Conservation (phyloP, 2,329 filamentous ascomycete genomes). For the Ceratocystis cubensis region DNA sequence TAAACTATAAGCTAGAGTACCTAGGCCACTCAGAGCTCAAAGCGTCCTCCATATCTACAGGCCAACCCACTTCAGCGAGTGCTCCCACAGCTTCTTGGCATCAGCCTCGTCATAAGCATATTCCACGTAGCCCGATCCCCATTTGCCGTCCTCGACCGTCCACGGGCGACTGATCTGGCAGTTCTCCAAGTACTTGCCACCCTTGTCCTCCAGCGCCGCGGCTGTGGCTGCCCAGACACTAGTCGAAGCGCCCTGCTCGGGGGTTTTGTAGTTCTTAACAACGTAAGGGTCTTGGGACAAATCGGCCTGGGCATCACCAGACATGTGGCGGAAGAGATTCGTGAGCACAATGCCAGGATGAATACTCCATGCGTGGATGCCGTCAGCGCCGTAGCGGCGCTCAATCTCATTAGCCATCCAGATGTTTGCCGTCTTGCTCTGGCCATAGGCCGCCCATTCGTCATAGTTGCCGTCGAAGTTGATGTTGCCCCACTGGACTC, state of each 20-base stretch:
- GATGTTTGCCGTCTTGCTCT: conserved; percentile 27
- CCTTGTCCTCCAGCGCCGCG: conserved; percentile 1
- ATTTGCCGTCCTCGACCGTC: background rate
- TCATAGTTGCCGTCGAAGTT: conserved; percentile 24
- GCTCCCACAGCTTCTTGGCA: conserved; percentile 23
- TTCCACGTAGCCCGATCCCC: background rate
- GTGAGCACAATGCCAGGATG: conserved; percentile 23
- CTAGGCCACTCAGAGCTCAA: no score
- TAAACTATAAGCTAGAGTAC: no score
- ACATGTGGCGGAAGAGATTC: conserved; percentile 16
- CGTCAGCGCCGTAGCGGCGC: conserved; percentile 15
- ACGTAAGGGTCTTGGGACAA: background rate
- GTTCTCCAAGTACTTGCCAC: conserved; percentile 1
- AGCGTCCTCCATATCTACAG: background rate
- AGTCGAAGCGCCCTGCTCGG: background rate
- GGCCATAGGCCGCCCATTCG: conserved; percentile 24
- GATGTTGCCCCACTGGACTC: conserved; percentile 29
- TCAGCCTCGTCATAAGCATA: conserved; percentile 15
- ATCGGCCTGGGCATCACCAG: conserved; percentile 1
- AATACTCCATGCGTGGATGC: conserved; percentile 18
- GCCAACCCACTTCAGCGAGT: conserved; percentile 20
- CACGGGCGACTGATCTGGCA: conserved; percentile 12
- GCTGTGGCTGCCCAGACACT: conserved; percentile 1
- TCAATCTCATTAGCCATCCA: conserved; percentile 23
- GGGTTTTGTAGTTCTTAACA: background rate